Base-by-base conservation (phyloP, 148 eudicot species). In the Salicornia ramosissima region DNA sequence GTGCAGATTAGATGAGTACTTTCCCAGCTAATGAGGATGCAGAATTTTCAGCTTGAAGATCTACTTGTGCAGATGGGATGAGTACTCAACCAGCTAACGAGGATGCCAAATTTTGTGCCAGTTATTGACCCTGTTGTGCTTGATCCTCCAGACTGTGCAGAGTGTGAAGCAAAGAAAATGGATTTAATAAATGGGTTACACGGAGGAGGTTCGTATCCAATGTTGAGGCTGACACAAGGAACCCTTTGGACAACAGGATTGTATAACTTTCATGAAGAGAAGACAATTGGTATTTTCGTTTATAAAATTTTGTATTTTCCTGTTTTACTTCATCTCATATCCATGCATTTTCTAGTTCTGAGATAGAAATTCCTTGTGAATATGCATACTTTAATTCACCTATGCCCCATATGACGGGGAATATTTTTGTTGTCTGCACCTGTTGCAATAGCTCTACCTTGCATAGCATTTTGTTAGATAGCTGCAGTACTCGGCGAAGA, bases 391-490 rank as follows among this genome's bases (percentile, higher is more conserved):
- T n/a, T n/a, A n/a, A n/a, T n/a, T n/a, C n/a, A n/a, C n/a, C n/a
- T n/a, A n/a, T n/a, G n/a, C n/a, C n/a, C n/a, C n/a, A n/a, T n/a
- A n/a, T n/a, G 1, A 46, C 18, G 16, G 16, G 13, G 10, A 46
- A 15, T 13, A 13, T 46, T 10, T 19, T 13, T 14, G 2, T 55
- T 14, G 22, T 34, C 34, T 71, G 74, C 81, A 81, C 81, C 79
- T 63, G 69, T 75, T 19, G 76, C 75, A 79, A 81, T 79, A 64
- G 46, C 72, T 64, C 59, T 78, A 56, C 80, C 79, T 60, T 81
- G 81, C 56, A 69, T 81, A 52, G 75, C 84, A 46, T 81, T 78
- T 46, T 79, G 84, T 15, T 82, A 81, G 69, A 68, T 78, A 65
- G 81, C 84, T 36, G 84, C 78, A 56, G 77, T 81, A 22, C 66